phyloP scores from a whole-genome alignment of 1,284 basidiomycete genomes.

The Xerocomus cyaneibrunnescens region DNA sequence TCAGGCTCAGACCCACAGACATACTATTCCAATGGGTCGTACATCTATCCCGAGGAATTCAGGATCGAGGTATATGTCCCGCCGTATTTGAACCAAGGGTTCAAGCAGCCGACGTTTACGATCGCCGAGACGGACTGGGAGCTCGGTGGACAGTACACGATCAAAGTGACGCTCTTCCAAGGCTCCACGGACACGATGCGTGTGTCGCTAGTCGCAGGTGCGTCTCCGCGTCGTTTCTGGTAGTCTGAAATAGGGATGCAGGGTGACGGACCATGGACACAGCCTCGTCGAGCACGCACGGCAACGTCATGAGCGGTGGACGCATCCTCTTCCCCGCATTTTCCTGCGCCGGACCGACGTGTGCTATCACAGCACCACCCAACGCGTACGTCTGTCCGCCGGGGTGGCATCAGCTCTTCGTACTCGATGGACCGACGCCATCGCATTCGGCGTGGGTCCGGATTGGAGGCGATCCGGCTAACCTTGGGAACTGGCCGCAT shows the following conservation, averaged over 20 bases:
- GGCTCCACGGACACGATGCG: conserved; percentile 56
- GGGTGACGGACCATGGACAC: background rate
- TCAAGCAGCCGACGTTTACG: conserved; percentile 56
- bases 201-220: conserved; percentile 64
- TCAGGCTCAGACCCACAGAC: conserved; percentile 74
- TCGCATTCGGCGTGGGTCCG: conserved; percentile 70
- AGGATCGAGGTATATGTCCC: conserved; percentile 75
- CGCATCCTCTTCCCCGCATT: conserved; percentile 70
- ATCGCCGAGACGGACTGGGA: conserved; percentile 60
- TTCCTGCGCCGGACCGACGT: conserved; percentile 57
- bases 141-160: conserved; percentile 49
- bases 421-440: conserved; percentile 73
- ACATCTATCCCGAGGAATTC: conserved; percentile 63
- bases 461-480: conserved; percentile 68
- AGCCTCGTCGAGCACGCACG: conserved; percentile 76
- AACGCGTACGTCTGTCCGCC: conserved; percentile 67
- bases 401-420: conserved; percentile 72
- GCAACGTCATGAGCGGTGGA: conserved; percentile 67
- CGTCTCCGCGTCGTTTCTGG: background rate
- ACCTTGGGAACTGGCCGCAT: conserved; percentile 67
- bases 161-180: conserved; percentile 55
- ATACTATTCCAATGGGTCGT: conserved; percentile 36
- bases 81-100: conserved; percentile 64
- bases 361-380: conserved; percentile 68
- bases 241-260: background rate